Percentiles rank a stretch among this genome's conserved stretches.
phyloP scores from a whole-genome alignment of 169 alveolate species.

The Cryptosporidium viatorum region DNA sequence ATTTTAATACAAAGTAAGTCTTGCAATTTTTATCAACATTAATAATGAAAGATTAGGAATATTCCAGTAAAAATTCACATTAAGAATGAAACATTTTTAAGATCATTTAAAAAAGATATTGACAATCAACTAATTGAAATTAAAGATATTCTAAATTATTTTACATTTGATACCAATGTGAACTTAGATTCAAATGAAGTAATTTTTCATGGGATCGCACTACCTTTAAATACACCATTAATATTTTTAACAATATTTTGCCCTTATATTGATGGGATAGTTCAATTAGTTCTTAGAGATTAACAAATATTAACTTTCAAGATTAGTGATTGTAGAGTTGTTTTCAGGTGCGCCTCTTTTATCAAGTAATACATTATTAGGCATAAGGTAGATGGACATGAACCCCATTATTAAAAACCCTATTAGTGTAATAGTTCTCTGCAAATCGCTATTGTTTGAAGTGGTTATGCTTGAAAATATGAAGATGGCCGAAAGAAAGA shows the following conservation, averaged over 20 bases:
- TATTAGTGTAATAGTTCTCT: constrained; percentile 28
- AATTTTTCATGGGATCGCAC: constrained; percentile 38
- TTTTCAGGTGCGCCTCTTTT: background rate
- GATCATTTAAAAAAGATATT: constrained; percentile 43
- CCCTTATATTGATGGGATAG: constrained; percentile 53
- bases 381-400: constrained; percentile 47
- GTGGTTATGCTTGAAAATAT: constrained; percentile 52
- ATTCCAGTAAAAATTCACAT: constrained; percentile 57
- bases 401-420: constrained; percentile 63
- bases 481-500: constrained; percentile 22
- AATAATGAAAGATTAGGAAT: background rate
- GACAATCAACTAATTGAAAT: constrained; percentile 1
- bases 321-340: background rate
- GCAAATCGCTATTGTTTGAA: constrained; percentile 58
- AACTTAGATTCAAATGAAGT: background rate
- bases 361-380: constrained; percentile 15
- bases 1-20: constrained; percentile 28
- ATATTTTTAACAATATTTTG: constrained; percentile 26
- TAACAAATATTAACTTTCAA: background rate
- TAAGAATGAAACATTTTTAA: background rate
- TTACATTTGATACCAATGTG: background rate
- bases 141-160: constrained; percentile 7
- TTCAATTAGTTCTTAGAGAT: constrained; percentile 29
- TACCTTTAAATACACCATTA: constrained; percentile 61
- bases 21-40: background rate